These are phyloP conservation scores for Amanita phalloides DNA, from an alignment of 768 basidiomycete genomes.

Conservation along the genomic window DNA sequence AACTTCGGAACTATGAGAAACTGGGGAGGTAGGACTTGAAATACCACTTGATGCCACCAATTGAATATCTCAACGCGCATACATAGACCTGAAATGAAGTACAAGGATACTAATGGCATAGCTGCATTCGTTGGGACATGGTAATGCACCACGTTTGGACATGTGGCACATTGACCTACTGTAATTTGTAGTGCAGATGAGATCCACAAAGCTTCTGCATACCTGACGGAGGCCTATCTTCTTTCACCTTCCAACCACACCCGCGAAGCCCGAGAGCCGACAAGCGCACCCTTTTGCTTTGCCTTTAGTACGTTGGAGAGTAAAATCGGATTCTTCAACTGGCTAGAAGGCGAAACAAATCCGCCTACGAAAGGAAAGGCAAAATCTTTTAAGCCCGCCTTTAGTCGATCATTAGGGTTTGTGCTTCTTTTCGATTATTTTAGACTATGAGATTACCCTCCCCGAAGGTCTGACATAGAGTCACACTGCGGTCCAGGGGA, in stretches of 20 bases:
- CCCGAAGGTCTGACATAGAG: not conserved
- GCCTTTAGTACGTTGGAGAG: conserved; percentile 41
- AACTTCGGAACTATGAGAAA: conserved; percentile 27
- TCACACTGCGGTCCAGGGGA: conserved; percentile 3
- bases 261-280: conserved; percentile 30
- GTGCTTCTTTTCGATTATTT: conserved; percentile 3
- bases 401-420: not conserved
- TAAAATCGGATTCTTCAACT: conserved; percentile 49
- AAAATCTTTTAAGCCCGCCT: not conserved
- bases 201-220: conserved; percentile 65
- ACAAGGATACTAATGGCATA: conserved; percentile 52
- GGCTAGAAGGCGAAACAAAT: conserved; percentile 51
- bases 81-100: conserved; percentile 51
- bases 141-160: conserved; percentile 24
- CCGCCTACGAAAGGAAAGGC: not conserved
- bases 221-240: conserved; percentile 59
- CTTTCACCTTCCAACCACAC: conserved; percentile 23
- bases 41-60: not conserved
- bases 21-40: conserved; percentile 28
- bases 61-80: not conserved
- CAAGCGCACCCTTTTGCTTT: conserved; percentile 58
- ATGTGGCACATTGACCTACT: not conserved
- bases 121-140: conserved; percentile 63
- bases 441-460: not conserved
- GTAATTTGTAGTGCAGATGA: conserved; percentile 52